A percentile compares a stretch with the other conserved stretches of the same genome.
phyloP scores from a whole-genome alignment of 2,329 filamentous ascomycete species.

The Sclerotinia minor region DNA sequence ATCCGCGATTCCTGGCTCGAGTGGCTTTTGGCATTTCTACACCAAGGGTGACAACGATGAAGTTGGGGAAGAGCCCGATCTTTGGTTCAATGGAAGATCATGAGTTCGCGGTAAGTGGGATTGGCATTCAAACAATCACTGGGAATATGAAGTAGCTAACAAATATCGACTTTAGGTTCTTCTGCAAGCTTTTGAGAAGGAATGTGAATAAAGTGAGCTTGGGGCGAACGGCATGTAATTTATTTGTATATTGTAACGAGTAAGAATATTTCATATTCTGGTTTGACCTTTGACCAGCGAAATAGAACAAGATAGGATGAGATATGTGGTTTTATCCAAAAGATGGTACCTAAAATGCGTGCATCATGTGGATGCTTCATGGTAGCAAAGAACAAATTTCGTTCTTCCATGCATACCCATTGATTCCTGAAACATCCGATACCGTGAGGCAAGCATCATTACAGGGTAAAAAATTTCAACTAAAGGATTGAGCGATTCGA shows the following conservation, averaged over 20 bases:
- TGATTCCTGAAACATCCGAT: not conserved
- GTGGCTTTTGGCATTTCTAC: slow-evolving; percentile 64
- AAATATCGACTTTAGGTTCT: slow-evolving; percentile 13
- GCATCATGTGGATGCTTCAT: not conserved
- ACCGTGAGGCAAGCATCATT: not conserved
- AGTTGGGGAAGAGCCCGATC: slow-evolving; percentile 47
- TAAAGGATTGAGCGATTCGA: not conserved
- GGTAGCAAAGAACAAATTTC: not conserved
- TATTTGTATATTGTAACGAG: not conserved
- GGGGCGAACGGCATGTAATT: not conserved
- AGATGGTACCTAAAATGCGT: not conserved
- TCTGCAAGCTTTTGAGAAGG: slow-evolving; percentile 21
- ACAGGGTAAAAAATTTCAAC: not conserved
- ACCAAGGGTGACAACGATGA: slow-evolving; percentile 53
- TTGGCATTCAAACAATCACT: not conserved
- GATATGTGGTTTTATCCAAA: not conserved
- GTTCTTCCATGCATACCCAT: not conserved
- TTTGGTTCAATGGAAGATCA: slow-evolving; percentile 58
- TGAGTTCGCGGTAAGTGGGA: slow-evolving; percentile 50
- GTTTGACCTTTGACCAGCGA: not conserved
- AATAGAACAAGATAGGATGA: not conserved
- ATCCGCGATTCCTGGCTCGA: slow-evolving; percentile 58
- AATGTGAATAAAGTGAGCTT: slow-evolving; percentile 1
- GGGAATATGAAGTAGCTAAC: not conserved
- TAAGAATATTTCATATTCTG: not conserved